Evolutionary conservation across 2,329 filamentous ascomycete species (phyloP), one percentile per base, ranked within the genome.

Genomic region (Stachybotrys elegans): DNA sequence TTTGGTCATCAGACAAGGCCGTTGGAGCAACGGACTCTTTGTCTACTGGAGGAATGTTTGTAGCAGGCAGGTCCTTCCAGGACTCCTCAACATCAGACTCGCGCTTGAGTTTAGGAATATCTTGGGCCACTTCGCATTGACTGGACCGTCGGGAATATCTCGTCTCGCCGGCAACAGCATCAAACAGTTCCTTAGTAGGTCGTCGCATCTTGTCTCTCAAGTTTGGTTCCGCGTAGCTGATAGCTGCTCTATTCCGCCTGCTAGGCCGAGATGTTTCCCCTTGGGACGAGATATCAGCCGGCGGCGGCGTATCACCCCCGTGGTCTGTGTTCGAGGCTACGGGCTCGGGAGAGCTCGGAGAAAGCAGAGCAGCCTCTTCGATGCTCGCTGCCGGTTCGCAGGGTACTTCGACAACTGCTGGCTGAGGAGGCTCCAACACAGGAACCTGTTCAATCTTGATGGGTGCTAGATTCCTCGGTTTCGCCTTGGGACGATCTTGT

Each of bases 211-310:
- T 93, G 58, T 84, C 85, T 49, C 85, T 77, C 34, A 93, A 70
- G 56, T 86, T 92, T 2, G 88, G 88, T 61, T 92, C 86, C 11
- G 86, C 85, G 61, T 93, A 93, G 68, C 86, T 92, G 48, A 93
- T 78, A 40, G 81, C 74, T 11, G 79, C 69, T 54, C 84, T 75
- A 39, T 80, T 79, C 51, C 88, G 78, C 51, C 88, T 73, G 53
- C 82, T 84, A 19, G 79, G 78, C 36, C 88, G 76, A 22, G 78
- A 72, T 22, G 76, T 76, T 52, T 84, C 77, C 40, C 76, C 73
- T 27, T 63, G 71, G 7, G 65, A 67, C 7, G 73, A 76, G 27
- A 83, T 74, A 51, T 83, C 76, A 14, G 68, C 61, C 5, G 80
- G 80, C 5, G 81, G 81, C 3, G 81, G 79, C 0, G 81, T 83